These are phyloP conservation scores for Corymbia maculata DNA, from an alignment of 345 rosid genomes.

Conservation along the genomic window DNA sequence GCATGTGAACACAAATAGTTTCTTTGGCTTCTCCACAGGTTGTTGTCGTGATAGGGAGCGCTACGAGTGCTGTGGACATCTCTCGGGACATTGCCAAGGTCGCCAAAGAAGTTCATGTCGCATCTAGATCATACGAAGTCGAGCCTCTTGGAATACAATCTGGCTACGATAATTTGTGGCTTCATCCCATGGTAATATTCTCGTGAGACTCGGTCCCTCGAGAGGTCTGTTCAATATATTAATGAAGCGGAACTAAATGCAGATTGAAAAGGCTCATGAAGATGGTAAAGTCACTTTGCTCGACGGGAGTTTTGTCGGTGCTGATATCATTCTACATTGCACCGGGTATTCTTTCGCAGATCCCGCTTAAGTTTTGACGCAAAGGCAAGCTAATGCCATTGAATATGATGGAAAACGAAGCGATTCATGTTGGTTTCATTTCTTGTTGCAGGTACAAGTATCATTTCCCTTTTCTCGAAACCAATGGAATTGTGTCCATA, in stretches of 20 bases:
- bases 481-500: constrained; percentile 48
- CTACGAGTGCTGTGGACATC: constrained; percentile 66
- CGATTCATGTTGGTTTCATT: background rate
- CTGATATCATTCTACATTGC: constrained; percentile 71
- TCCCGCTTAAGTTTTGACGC: background rate
- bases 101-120: constrained; percentile 83
- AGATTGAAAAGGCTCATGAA: constrained; percentile 41
- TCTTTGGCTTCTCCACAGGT: constrained; percentile 12
- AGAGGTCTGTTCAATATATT: too few species aligned
- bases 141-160: constrained; percentile 20
- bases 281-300: constrained; percentile 60
- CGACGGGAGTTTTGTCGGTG: constrained; percentile 33
- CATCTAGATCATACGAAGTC: constrained; percentile 44
- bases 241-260: background rate
- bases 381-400: background rate
- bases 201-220: background rate
- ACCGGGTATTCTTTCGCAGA: constrained; percentile 39
- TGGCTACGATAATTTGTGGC: constrained; percentile 54
- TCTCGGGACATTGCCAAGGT: constrained; percentile 56
- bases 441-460: constrained; percentile 54
- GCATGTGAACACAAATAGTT: background rate
- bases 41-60: constrained; percentile 50
- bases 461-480: constrained; percentile 76
- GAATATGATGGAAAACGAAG: background rate
- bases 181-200: constrained; percentile 69